Percentiles rank a stretch among this genome's conserved stretches.
Evolutionary conservation across 129 eudicot species (phyloP).

Genomic region (Deinandra increscens): DNA sequence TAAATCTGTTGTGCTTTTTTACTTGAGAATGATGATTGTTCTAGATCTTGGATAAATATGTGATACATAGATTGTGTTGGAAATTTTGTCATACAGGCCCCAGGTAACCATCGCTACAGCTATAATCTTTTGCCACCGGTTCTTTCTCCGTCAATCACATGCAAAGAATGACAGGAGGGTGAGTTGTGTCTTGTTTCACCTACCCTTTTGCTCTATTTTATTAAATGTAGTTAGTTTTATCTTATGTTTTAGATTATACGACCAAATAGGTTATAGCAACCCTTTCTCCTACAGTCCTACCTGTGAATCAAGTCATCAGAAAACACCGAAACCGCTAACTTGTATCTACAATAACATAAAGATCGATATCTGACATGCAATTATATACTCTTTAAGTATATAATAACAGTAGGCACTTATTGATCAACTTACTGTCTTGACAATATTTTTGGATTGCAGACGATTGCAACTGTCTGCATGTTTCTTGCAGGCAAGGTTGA

Average conservation of each 20-base stretch:
- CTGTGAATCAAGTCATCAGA: background rate
- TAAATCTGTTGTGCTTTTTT: background rate
- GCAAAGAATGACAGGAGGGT: slow-evolving; percentile 97
- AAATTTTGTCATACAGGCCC: slow-evolving; percentile 61
- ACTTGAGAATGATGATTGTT: background rate
- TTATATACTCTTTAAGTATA: background rate
- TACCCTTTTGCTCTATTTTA: background rate
- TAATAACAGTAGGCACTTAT: background rate
- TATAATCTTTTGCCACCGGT: slow-evolving; percentile 91
- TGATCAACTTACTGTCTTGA: slow-evolving; percentile 10
- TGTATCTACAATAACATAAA: background rate
- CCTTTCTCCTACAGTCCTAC: background rate
- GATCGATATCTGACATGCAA: slow-evolving; percentile 1
- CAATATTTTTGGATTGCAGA: slow-evolving; percentile 46
- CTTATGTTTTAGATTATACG: background rate
- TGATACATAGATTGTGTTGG: slow-evolving; percentile 19
- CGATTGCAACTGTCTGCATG: slow-evolving; percentile 95
- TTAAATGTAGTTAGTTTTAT: slow-evolving; percentile 4
- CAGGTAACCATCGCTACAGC: slow-evolving; percentile 99
- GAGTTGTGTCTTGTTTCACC: slow-evolving; percentile 24
- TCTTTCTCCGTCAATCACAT: slow-evolving; percentile 93
- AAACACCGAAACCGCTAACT: background rate
- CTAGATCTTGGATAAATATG: background rate
- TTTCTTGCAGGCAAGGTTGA: slow-evolving; percentile 99
- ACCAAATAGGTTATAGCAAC: background rate